Evolutionary conservation across 1,284 basidiomycete genomes (phyloP), one percentile per base, ranked within the genome.

Genomic region (Heterobasidion irregulare): DNA sequence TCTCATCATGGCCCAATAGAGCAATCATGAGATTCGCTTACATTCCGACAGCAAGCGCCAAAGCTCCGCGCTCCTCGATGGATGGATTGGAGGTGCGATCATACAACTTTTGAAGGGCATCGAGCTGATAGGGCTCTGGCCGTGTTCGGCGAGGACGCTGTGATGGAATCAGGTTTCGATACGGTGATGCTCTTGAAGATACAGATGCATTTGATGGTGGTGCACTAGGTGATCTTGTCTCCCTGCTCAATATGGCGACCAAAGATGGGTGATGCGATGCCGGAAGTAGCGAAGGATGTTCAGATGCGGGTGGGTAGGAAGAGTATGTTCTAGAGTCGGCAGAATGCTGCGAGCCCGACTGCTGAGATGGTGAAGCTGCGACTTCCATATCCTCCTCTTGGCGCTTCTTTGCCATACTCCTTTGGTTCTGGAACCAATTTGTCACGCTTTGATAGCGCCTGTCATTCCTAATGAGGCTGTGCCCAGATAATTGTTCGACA

Each of bases 341-440:
- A 63, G 51, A 16, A 38, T 47, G 47, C 8, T 32, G 33, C 4
- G 54, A 33, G 53, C 32, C 47, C 38, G 52, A 34, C 13, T 38
- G 35, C 45, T 49, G 43, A 12, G 45, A 47, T 6, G 35, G 26
- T 26, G 26, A 2, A 50, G 47, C 53, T 16, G 52, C 56, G 34
- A 60, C 61, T 16, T 66, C 64, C 10, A n/a, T 18, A 36, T 71
- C 70, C 16, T 72, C 82, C 59, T 85, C 83, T 60, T 73, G 77
- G 61, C 78, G 79, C 70, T 83, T 86, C 72, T 82, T 86, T 45
- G 83, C 80, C 62, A 84, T 77, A 66, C 82, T 86, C 63, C 83
- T 83, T 66, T 89, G 86, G 64, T 89, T 88, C 74, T 89, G 86
- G 68, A 90, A 89, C 88, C 87, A 89, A 66, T 89, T 89, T 2